These are phyloP conservation scores for Termitomyces sp. DNA, from an alignment of 768 basidiomycete genomes.

Conservation along the genomic window DNA sequence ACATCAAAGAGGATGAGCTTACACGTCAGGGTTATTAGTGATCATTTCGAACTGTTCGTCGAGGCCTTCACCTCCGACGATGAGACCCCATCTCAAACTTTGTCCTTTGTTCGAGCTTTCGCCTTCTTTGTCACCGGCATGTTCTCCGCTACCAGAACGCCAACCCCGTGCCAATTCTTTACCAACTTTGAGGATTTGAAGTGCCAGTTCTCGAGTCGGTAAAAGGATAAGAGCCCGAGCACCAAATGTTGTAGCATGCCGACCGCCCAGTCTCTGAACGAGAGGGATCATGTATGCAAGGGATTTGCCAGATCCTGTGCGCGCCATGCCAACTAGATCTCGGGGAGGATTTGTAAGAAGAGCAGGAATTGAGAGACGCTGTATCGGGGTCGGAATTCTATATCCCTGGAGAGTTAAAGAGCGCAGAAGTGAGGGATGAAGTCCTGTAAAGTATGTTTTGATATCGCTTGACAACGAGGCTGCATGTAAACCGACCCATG, in stretches of 20 bases:
- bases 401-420: conserved; percentile 90
- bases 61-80: conserved; percentile 93
- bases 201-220: conserved; percentile 89
- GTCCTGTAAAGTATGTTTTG: conserved; percentile 40
- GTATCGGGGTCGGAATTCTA: conserved; percentile 93
- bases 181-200: conserved; percentile 91
- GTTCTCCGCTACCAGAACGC: conserved; percentile 52
- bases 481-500: conserved; percentile 63
- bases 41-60: conserved; percentile 98
- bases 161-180: conserved; percentile 90
- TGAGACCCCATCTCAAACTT: conserved; percentile 81
- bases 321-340: conserved; percentile 96
- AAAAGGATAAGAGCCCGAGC: conserved; percentile 85
- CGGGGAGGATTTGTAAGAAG: conserved; percentile 80
- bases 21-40: conserved; percentile 93
- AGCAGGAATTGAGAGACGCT: conserved; percentile 82
- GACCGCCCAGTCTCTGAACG: conserved; percentile 77
- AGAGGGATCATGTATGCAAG: conserved; percentile 94
- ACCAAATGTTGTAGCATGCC: conserved; percentile 76
- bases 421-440: conserved; percentile 78
- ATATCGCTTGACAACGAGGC: not conserved
- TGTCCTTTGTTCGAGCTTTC: conserved; percentile 55
- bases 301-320: conserved; percentile 97
- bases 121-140: conserved; percentile 69
- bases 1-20: conserved; percentile 28